Base-by-base conservation (phyloP, 2,329 filamentous ascomycete genomes). In the Penicillium sp. region DNA sequence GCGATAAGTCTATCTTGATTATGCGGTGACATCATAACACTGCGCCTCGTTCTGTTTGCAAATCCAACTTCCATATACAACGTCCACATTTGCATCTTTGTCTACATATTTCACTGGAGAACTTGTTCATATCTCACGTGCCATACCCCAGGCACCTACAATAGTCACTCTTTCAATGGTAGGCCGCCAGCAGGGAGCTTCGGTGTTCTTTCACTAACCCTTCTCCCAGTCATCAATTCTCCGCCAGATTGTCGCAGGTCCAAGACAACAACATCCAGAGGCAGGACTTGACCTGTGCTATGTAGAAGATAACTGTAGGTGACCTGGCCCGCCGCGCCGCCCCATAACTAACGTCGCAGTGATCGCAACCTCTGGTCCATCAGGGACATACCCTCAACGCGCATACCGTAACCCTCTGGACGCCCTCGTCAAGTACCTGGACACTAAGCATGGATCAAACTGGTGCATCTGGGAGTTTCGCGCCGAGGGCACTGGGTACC, bases 381-480 rank as follows among this genome's bases (percentile, higher is more conserved):
- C 88, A 14, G 88, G 89, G 58, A 92, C 90, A 16, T 97, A 95
- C 69, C 93, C 94, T 0, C 88, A 96, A 71, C 86, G 89, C 59
- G 92, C 91, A 56, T 99, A 97, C 75, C 90, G 94, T 68, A 99
- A 96, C 69, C 93, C 93, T 0, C 86, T 96, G 46, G 88, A 95
- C 68, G 84, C 88, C 38, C 84, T 99, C 21, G 90, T 97, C 55
- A 83, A 84, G 60, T 99, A 93, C 71, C 87, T 99, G 58, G 91
- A 97, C 74, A 78, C 82, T 42, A 90, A 92, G 67, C 94, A 99
- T 74, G 88, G 83, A 27, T 77, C 85, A 24, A 79, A 94, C 59
- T 99, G 94, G 94, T 86, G 88, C 3, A 96, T 99, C 66, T 99
- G 93, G 91, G 94, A 99, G 75, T 99, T 99, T 66, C 87, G 94